Evolutionary conservation across 2,329 filamentous ascomycete species (phyloP).

Genomic region (Ampelomyces quisqualis): DNA sequence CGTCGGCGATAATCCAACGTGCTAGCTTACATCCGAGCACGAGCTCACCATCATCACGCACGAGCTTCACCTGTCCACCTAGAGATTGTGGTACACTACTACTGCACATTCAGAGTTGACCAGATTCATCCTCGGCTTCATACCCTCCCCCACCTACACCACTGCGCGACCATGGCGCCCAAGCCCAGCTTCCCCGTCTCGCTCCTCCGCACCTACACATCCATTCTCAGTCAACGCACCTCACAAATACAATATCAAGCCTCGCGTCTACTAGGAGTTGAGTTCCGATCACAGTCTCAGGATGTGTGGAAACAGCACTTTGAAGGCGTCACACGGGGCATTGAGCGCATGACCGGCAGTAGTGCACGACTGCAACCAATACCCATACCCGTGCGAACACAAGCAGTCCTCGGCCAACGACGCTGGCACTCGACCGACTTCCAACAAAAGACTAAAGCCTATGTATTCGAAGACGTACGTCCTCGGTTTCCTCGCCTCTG

Average conservation of each 20-base stretch:
- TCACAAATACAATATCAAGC: slow-evolving; percentile 11
- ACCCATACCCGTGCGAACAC: slow-evolving; percentile 1
- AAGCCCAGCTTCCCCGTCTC: slow-evolving; percentile 11
- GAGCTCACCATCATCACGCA: slow-evolving; percentile 12
- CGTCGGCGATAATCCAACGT: slow-evolving; percentile 29
- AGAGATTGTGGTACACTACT: too few species aligned
- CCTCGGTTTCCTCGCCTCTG: not conserved
- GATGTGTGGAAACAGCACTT: not conserved
- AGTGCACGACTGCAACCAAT: not conserved
- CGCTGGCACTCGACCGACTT: slow-evolving; percentile 41
- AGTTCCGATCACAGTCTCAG: slow-evolving; percentile 2
- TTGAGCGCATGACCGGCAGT: not conserved
- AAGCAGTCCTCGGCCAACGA: slow-evolving; percentile 7
- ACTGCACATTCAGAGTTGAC: not conserved
- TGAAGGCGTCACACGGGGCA: not conserved
- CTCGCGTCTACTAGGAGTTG: slow-evolving; percentile 8
- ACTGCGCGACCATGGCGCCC: slow-evolving; percentile 18
- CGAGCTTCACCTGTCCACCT: not conserved
- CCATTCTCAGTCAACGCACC: slow-evolving; percentile 8
- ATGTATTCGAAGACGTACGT: slow-evolving; percentile 44
- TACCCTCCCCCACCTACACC: too few species aligned
- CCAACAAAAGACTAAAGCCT: slow-evolving; percentile 39
- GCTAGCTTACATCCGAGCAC: slow-evolving; percentile 19
- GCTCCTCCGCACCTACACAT: slow-evolving; percentile 11
- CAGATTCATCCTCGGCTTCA: too few species aligned